A percentile compares a stretch with the other conserved stretches of the same genome.
Evolutionary conservation across 345 rosid genomes (phyloP).

Genomic region (Citrus inodora): DNA sequence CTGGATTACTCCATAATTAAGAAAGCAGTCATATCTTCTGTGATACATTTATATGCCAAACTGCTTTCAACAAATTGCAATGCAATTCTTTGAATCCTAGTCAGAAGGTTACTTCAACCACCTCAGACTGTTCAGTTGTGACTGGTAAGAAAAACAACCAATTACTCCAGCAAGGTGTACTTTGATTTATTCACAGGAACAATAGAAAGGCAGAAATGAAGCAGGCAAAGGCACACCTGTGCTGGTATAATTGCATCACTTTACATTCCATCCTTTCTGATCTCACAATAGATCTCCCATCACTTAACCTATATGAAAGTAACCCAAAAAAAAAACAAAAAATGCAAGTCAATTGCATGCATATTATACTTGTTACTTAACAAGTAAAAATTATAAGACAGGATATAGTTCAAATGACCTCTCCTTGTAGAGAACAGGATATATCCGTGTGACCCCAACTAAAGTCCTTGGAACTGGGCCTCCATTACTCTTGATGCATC

Average conservation of each 20-base stretch:
- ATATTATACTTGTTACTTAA: conserved; percentile 4
- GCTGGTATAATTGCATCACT: conserved; percentile 42
- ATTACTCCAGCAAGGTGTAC: not conserved
- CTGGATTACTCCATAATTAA: not conserved
- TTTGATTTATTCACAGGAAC: not conserved
- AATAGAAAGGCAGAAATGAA: not conserved
- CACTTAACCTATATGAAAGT: conserved; percentile 43
- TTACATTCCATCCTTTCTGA: conserved; percentile 79
- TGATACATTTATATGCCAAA: not conserved
- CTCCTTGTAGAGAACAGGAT: conserved; percentile 89
- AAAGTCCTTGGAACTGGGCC: conserved; percentile 78
- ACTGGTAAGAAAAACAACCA: not conserved
- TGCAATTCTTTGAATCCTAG: not conserved
- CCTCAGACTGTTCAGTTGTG: not conserved
- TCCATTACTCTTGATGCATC: conserved; percentile 85
- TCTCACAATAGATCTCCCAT: conserved; percentile 69
- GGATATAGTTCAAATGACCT: conserved; percentile 41
- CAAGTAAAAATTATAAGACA: conserved; percentile 11
- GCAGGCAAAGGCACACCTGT: conserved; percentile 25
- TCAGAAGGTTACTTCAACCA: not conserved
- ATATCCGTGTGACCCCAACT: conserved; percentile 83
- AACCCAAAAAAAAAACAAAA: not conserved
- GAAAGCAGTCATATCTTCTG: not conserved
- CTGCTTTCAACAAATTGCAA: not conserved
- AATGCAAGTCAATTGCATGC: conserved; percentile 7